Evolutionary conservation across 768 basidiomycete species (phyloP).

Genomic region (Termitomyces sp.): DNA sequence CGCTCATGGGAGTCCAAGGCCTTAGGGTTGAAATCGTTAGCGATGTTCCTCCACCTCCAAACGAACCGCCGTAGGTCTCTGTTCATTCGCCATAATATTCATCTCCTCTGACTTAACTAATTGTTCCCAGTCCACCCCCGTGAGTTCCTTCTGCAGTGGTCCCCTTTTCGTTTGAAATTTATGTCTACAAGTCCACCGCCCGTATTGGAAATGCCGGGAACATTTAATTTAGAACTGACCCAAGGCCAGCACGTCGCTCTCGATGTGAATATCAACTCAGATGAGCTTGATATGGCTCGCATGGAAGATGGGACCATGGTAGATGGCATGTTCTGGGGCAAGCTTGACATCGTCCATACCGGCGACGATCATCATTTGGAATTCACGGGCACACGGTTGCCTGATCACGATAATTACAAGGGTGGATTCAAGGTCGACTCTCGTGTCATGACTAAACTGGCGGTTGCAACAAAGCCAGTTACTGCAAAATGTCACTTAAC

Average conservation of each 20-base stretch:
- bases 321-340: conserved; percentile 86
- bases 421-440: conserved; percentile 75
- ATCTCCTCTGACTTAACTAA: conserved; percentile 11
- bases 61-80: conserved; percentile 72
- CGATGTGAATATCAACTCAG: conserved; percentile 75
- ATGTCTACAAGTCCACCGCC: conserved; percentile 50
- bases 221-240: conserved; percentile 75
- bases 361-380: conserved; percentile 79
- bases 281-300: conserved; percentile 86
- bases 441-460: conserved; percentile 73
- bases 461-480: conserved; percentile 68
- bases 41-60: conserved; percentile 81
- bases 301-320: conserved; percentile 89
- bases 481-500: conserved; percentile 76
- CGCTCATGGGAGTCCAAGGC: conserved; percentile 78
- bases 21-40: conserved; percentile 83
- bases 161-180: neutral
- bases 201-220: conserved; percentile 83
- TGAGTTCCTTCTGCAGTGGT: conserved; percentile 25
- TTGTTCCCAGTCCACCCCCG: conserved; percentile 40
- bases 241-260: conserved; percentile 80
- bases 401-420: conserved; percentile 56
- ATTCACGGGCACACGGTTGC: conserved; percentile 75
- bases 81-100: conserved; percentile 16
- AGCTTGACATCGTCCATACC: conserved; percentile 76